Conservation (phyloP, 768 basidiomycete species). For the Pisolithus sp. region DNA sequence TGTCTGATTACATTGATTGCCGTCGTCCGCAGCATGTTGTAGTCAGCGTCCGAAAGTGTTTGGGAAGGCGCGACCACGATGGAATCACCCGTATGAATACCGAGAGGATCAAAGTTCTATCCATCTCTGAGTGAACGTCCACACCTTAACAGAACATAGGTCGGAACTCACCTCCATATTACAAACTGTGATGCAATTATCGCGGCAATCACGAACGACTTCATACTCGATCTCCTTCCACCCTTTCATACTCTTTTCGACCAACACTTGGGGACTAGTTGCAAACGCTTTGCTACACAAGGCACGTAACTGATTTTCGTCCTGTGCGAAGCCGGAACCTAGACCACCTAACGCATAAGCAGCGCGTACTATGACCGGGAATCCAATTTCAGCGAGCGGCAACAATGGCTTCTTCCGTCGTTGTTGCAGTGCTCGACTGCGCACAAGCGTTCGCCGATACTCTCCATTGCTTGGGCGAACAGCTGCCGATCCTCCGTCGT, state of each 20-base stretch:
- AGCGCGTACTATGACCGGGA: conserved; percentile 93
- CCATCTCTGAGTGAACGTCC: conserved; percentile 1
- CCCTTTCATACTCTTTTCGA: conserved; percentile 99
- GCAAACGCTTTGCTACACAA: conserved; percentile 95
- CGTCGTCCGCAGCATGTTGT: conserved; percentile 97
- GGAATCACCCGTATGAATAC: conserved; percentile 98
- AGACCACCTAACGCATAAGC: conserved; percentile 96
- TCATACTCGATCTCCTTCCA: conserved; percentile 99
- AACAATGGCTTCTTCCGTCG: conserved; percentile 70
- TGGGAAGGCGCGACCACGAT: conserved; percentile 99
- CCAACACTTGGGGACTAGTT: conserved; percentile 95
- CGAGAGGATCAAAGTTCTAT: conserved; percentile 98
- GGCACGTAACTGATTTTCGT: conserved; percentile 82
- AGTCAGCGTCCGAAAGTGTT: conserved; percentile 94
- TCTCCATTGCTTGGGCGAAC: conserved; percentile 89
- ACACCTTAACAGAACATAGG: neutral
- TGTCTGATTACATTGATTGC: conserved; percentile 94
- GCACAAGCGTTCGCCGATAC: conserved; percentile 96
- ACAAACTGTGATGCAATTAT: conserved; percentile 99
- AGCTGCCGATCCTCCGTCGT: conserved; percentile 94
- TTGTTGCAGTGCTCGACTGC: conserved; percentile 83
- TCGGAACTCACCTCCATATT: conserved; percentile 92
- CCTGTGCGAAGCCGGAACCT: conserved; percentile 93
- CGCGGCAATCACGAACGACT: conserved; percentile 93
- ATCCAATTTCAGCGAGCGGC: conserved; percentile 86